Evolutionary conservation across 768 basidiomycete species (phyloP), one percentile per base, ranked within the genome.

Genomic region (Cystofilobasidium capitatum): DNA sequence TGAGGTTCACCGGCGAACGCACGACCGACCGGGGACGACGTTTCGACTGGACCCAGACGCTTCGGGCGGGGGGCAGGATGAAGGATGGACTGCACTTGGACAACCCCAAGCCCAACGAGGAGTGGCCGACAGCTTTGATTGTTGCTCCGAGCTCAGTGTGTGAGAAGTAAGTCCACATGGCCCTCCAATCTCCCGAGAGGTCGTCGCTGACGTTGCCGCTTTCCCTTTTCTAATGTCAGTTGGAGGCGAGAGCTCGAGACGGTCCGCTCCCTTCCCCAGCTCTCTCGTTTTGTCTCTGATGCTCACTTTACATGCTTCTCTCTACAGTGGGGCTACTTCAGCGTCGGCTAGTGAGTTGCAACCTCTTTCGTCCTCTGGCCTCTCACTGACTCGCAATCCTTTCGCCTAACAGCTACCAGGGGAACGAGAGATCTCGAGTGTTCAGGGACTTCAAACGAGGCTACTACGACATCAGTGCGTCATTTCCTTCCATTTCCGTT

Each of bases 281-380:
- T 57, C 33, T 33, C 6, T 59, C 31, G 24, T 29, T 9, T 33
- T 8, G 24, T 1, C 7, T 51, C 68, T 70, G 54, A 69, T 69
- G 26, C 13, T 20, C 0, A 9, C 31, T 42, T 22, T 71, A 33
- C 59, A 24, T 29, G 13, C n/a, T 31, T 37, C 47, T 40, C 37
- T 58, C 2, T 7, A 24, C 69, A 93, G 89, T 98, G 94, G 94
- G 89, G 89, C 0, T 93, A 91, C 75, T 93, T 97, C 71, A 90
- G 93, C 76, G 85, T 88, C 45, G 88, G 86, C 22, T 58, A 58
- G 58, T 58, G 10, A 31, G 58, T 58, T 5, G 24, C 49, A 51
- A 8, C n/a, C 49, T 51, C 49, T 22, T 10, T 58, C 36, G 36
- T 58, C 29, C 37, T 35, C 36, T 4, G 22, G 2, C 22, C 14